Evolutionary conservation across 495 filamentous ascomycete species (phyloP).

Genomic region (Lasiosphaeria hispida): DNA sequence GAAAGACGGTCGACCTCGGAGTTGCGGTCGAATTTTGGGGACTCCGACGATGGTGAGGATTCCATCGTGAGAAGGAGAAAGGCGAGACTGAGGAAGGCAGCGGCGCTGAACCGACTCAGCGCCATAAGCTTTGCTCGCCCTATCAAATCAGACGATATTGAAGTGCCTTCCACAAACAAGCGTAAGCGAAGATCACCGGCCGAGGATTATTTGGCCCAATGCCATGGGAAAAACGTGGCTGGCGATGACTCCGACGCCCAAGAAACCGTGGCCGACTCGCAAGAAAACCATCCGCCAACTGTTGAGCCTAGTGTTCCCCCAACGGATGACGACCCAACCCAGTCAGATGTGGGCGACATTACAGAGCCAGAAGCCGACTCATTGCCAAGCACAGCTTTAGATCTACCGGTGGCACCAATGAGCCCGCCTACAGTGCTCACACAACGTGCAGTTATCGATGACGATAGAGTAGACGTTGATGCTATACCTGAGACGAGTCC

Average conservation of each 20-base stretch:
- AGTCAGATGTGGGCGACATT: conserved; percentile 21
- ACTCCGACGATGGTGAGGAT: conserved; percentile 28
- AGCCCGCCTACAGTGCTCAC: background rate
- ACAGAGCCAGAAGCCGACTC: conserved; percentile 4
- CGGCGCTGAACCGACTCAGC: conserved; percentile 35
- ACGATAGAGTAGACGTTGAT: conserved; percentile 22
- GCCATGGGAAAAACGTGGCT: conserved; percentile 6
- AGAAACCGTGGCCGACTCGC: conserved; percentile 31
- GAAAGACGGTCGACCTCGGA: conserved; percentile 27
- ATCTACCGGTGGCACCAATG: conserved; percentile 15
- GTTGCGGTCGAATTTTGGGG: conserved; percentile 6
- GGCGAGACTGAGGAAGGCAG: conserved; percentile 33
- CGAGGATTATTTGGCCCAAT: conserved; percentile 23
- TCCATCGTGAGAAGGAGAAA: conserved; percentile 17
- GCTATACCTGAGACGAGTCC: conserved; percentile 44
- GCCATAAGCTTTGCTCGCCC: conserved; percentile 37
- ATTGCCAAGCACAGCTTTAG: conserved; percentile 2
- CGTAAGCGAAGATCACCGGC: conserved; percentile 19
- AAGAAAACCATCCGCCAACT: conserved; percentile 17
- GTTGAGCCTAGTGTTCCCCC: background rate
- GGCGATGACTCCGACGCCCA: background rate
- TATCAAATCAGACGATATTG: conserved; percentile 28
- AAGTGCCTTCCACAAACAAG: conserved; percentile 40
- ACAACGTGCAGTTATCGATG: background rate
- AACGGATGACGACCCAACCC: conserved; percentile 23